These are phyloP conservation scores for Epichloe sibirici DNA, from an alignment of 2,329 filamentous ascomycete species.

Conservation along the genomic window DNA sequence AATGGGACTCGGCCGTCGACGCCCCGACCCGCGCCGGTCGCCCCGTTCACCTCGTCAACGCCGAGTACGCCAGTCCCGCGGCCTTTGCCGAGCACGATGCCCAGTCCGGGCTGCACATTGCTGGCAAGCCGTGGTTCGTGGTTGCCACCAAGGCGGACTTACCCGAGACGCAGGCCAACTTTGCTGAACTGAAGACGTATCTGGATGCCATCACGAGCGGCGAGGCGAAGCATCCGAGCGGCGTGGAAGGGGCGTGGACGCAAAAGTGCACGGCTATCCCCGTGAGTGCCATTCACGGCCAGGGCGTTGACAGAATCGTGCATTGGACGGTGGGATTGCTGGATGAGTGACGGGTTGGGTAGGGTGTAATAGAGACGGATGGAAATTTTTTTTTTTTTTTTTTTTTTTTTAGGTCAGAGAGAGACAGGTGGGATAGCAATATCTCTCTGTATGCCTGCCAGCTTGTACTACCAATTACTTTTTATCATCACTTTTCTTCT, in stretches of 20 bases:
- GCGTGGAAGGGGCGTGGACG: slow-evolving; percentile 43
- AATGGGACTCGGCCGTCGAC: slow-evolving; percentile 45
- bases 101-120: slow-evolving; percentile 52
- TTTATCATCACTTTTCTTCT: no score
- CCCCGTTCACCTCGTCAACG: slow-evolving; percentile 15
- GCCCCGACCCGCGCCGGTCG: slow-evolving; percentile 9
- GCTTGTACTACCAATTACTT: no score
- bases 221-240: slow-evolving; percentile 59
- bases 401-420: no score
- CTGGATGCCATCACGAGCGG: slow-evolving; percentile 53
- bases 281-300: slow-evolving; percentile 76
- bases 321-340: slow-evolving; percentile 61
- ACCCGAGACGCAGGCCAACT: slow-evolving; percentile 67
- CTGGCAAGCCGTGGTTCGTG: slow-evolving; percentile 94
- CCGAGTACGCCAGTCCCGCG: slow-evolving; percentile 8
- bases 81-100: slow-evolving; percentile 5
- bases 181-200: slow-evolving; percentile 55
- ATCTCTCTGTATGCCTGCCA: no score
- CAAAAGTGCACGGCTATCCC: slow-evolving; percentile 61
- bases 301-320: slow-evolving; percentile 66
- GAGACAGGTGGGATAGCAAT: no score
- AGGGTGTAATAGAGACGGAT: no score
- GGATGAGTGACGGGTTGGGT: slow-evolving; percentile 25
- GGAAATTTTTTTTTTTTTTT: no score
- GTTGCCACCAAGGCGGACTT: slow-evolving; percentile 89